Evolutionary conservation across 371 early-diverging fungal genomes (phyloP).

Genomic region (Syncephalastrum monosporum): DNA sequence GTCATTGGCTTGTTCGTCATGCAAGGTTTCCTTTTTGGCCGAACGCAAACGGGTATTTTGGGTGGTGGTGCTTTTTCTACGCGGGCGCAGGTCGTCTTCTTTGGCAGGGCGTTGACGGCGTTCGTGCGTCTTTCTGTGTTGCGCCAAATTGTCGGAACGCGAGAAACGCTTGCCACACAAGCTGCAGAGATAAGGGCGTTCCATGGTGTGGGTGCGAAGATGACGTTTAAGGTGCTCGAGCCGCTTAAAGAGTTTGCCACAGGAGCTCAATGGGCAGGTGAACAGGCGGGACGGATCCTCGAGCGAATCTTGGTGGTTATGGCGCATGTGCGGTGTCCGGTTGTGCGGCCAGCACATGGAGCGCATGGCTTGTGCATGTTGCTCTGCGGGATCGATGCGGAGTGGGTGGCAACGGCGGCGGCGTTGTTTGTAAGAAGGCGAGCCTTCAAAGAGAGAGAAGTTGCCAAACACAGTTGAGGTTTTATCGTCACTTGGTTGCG

Average conservation of each 20-base stretch:
- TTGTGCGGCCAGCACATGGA: constrained; percentile 8
- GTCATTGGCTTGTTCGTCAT: no score
- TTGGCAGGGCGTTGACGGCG: constrained; percentile 13
- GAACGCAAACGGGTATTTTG: not conserved
- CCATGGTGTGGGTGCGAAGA: constrained; percentile 54
- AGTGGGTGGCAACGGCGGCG: constrained; percentile 43
- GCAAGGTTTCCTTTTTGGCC: no score
- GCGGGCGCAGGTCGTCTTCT: not conserved
- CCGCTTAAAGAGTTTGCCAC: constrained; percentile 77
- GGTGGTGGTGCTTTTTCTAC: not conserved
- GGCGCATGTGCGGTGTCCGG: not conserved
- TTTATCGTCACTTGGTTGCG: constrained; percentile 16
- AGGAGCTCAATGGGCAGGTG: constrained; percentile 33
- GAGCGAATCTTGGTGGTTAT: constrained; percentile 1
- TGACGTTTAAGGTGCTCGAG: constrained; percentile 83
- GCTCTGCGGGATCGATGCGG: not conserved
- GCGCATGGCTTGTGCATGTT: constrained; percentile 8
- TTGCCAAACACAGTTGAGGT: constrained; percentile 52
- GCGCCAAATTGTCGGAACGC: constrained; percentile 80
- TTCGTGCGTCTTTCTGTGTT: constrained; percentile 80
- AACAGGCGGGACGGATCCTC: constrained; percentile 9
- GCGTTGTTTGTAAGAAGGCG: constrained; percentile 75
- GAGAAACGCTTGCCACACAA: constrained; percentile 82
- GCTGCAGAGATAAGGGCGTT: constrained; percentile 69
- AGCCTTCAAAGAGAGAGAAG: constrained; percentile 69